Percentiles rank a stretch among this genome's conserved stretches.
These are phyloP conservation scores for Phialemoniopsis sp. DNA, from an alignment of 2,329 filamentous ascomycete species.

Conservation along the genomic window DNA sequence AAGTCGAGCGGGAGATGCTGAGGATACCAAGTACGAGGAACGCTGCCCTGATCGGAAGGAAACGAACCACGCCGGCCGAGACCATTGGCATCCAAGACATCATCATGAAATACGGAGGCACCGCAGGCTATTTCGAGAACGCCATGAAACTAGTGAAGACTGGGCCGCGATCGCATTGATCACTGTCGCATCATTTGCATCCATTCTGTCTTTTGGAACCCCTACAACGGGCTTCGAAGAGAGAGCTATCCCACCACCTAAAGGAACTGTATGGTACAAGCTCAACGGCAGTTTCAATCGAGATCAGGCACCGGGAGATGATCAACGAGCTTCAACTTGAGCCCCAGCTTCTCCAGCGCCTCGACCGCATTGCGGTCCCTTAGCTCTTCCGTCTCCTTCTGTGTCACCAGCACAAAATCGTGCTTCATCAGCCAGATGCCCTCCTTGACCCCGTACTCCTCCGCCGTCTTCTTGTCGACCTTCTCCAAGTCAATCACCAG, in stretches of 20 bases:
- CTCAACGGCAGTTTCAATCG: too few species aligned
- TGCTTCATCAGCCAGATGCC: slow-evolving; percentile 62
- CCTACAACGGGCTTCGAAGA: too few species aligned
- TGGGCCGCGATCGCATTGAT: slow-evolving; percentile 28
- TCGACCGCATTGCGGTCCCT: slow-evolving; percentile 60
- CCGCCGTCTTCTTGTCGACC: slow-evolving; percentile 48
- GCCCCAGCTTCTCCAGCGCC: slow-evolving; percentile 63
- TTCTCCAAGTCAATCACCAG: slow-evolving; percentile 61
- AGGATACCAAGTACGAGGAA: slow-evolving; percentile 92
- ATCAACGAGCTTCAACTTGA: slow-evolving; percentile 68
- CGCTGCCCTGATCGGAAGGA: slow-evolving; percentile 70
- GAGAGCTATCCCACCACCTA: neutral
- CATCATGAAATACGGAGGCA: slow-evolving; percentile 48
- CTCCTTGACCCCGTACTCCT: slow-evolving; percentile 59
- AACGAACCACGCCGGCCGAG: slow-evolving; percentile 16
- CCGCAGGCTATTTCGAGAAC: slow-evolving; percentile 53
- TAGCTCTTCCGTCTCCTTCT: slow-evolving; percentile 63
- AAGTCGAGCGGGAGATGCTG: slow-evolving; percentile 77
- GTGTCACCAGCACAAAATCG: slow-evolving; percentile 73
- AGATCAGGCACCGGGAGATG: slow-evolving; percentile 72
- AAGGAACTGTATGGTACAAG: too few species aligned
- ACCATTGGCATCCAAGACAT: slow-evolving; percentile 38
- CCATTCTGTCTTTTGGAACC: too few species aligned
- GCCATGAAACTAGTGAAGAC: slow-evolving; percentile 57
- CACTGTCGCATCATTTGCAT: slow-evolving; percentile 20